Conservation (phyloP, 768 basidiomycete genomes). For the Podaxis sp. region DNA sequence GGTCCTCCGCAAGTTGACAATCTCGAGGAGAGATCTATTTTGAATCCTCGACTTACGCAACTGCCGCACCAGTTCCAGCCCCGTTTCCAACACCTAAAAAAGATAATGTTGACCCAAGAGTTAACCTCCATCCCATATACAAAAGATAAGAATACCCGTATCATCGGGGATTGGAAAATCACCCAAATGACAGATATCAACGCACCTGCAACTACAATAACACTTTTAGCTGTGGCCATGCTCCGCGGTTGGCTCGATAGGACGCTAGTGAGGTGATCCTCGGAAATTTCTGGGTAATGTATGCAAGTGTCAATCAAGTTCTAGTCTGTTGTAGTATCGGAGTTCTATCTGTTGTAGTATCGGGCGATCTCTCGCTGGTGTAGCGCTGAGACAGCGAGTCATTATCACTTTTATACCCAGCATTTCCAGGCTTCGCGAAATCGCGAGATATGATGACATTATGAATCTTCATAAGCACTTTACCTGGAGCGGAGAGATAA, state of each 20-base stretch:
- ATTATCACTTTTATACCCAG: not conserved
- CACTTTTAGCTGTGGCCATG: slow-evolving; percentile 29
- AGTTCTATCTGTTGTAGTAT: no score
- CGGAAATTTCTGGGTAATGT: not conserved
- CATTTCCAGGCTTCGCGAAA: not conserved
- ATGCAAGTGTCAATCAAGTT: no score
- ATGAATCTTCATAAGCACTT: not conserved
- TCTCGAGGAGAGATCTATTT: not conserved
- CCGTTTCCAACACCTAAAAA: slow-evolving; percentile 41
- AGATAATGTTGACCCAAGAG: not conserved
- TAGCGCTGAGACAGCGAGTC: not conserved
- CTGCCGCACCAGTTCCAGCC: slow-evolving; percentile 52
- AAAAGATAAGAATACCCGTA: not conserved
- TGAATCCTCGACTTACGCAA: slow-evolving; percentile 39
- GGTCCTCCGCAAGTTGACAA: no score
- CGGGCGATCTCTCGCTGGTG: not conserved
- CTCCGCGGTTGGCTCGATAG: not conserved
- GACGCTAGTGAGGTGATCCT: not conserved
- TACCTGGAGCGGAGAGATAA: not conserved
- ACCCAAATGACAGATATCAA: not conserved
- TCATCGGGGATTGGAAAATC: not conserved
- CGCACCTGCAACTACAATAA: slow-evolving; percentile 56
- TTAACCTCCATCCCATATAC: not conserved
- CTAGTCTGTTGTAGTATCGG: not conserved
- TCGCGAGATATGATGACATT: not conserved